Conservation (phyloP, 768 basidiomycete species). For the Paxillus ammoniavirescens region DNA sequence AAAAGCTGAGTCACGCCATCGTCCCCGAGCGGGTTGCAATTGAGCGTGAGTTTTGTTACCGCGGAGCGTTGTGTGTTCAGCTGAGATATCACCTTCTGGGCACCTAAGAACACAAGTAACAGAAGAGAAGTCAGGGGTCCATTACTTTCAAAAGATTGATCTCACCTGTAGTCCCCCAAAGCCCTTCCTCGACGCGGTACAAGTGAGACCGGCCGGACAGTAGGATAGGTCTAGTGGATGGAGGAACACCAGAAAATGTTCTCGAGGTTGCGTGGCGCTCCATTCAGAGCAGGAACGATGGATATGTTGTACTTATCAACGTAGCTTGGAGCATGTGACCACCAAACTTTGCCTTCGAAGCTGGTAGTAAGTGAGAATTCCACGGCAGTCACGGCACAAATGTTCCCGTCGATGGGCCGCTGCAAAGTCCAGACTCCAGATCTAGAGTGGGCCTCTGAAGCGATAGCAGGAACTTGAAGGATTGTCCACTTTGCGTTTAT, state of each 20-base stretch:
- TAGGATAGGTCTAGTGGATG: constrained; percentile 6
- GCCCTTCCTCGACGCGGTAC: constrained; percentile 17
- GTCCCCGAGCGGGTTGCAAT: constrained; percentile 57
- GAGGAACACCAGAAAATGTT: not conserved
- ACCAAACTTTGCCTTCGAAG: too few relatives aligned
- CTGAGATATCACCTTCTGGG: constrained; percentile 47
- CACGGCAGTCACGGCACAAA: too few relatives aligned
- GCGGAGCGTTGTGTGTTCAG: constrained; percentile 40
- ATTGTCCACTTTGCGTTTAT: too few relatives aligned
- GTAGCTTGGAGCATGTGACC: not conserved
- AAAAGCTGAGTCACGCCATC: constrained; percentile 56
- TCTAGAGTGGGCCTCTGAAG: too few relatives aligned
- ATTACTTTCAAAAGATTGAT: too few relatives aligned
- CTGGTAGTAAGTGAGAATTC: too few relatives aligned
- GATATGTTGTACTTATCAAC: not conserved
- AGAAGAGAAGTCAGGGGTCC: constrained; percentile 1
- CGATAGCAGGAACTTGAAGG: too few relatives aligned
- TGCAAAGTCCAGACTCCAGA: too few relatives aligned
- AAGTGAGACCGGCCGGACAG: constrained; percentile 18
- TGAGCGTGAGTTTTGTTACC: constrained; percentile 51
- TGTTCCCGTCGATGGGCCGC: too few relatives aligned
- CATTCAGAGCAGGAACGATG: constrained; percentile 8
- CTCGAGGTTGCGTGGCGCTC: constrained; percentile 5
- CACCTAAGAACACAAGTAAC: constrained; percentile 35
- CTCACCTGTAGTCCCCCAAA: constrained; percentile 22